Conservation (phyloP, 192 early-diverging fungal genomes). For the Umbelopsis isabellina region DNA sequence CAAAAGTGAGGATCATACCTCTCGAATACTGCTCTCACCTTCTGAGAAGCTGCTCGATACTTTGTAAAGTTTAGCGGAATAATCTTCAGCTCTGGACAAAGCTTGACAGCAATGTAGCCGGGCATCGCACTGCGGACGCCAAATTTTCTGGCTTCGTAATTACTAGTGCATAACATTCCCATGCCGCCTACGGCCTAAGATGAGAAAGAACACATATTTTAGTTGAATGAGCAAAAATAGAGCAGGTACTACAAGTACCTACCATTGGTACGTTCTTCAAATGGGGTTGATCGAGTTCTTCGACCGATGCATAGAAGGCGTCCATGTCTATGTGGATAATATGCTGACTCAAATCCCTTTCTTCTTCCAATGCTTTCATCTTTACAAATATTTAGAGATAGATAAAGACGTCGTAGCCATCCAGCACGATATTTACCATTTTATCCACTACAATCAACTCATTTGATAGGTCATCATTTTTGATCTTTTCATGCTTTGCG, state of each 20-base stretch:
- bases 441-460: constrained; percentile 42
- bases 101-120: constrained; percentile 56
- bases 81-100: constrained; percentile 64
- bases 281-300: constrained; percentile 67
- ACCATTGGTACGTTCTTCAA: constrained; percentile 65
- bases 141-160: constrained; percentile 65
- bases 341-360: constrained; percentile 50
- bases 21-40: constrained; percentile 56
- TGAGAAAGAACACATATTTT: background rate
- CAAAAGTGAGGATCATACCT: constrained; percentile 65
- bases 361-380: constrained; percentile 38
- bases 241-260: background rate
- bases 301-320: constrained; percentile 73
- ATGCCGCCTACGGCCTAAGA: constrained; percentile 50
- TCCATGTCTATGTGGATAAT: constrained; percentile 78
- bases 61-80: constrained; percentile 54
- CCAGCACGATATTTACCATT: constrained; percentile 27
- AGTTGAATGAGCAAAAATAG: background rate
- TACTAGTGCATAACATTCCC: constrained; percentile 64
- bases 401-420: background rate
- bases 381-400: background rate
- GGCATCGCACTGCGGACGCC: constrained; percentile 75
- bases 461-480: constrained; percentile 41
- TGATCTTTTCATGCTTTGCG: constrained; percentile 39
- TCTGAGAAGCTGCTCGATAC: constrained; percentile 47